Conservation (phyloP, 768 basidiomycete genomes). For the Hydnomerulius pinastri region DNA sequence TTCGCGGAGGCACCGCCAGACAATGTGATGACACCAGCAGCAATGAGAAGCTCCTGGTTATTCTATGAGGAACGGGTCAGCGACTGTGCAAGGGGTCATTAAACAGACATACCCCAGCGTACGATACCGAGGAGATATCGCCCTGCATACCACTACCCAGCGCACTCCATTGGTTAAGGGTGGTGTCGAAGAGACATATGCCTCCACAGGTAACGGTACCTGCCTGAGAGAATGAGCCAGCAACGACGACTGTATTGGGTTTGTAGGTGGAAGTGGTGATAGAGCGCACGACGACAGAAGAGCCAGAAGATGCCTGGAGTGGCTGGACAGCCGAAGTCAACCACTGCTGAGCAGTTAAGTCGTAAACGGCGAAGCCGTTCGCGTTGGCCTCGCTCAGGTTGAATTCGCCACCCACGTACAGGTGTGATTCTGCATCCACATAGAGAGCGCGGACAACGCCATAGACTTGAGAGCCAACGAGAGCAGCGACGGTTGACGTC, state of each 20-base stretch:
- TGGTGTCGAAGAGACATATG: slow-evolving; percentile 75
- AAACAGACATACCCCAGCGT: slow-evolving; percentile 67
- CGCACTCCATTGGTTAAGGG: slow-evolving; percentile 72
- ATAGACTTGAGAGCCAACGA: slow-evolving; percentile 62
- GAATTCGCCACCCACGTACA: slow-evolving; percentile 89
- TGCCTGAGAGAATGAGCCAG: slow-evolving; percentile 83
- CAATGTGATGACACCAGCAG: slow-evolving; percentile 77
- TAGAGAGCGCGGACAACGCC: slow-evolving; percentile 79
- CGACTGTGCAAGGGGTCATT: background rate
- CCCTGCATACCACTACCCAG: slow-evolving; percentile 84
- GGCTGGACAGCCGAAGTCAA: slow-evolving; percentile 56
- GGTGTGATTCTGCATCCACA: slow-evolving; percentile 58
- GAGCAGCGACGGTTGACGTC: slow-evolving; percentile 48
- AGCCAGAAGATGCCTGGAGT: slow-evolving; percentile 56
- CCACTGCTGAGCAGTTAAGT: slow-evolving; percentile 69
- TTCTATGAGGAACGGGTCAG: slow-evolving; percentile 40
- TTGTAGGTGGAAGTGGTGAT: slow-evolving; percentile 64
- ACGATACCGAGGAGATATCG: slow-evolving; percentile 74
- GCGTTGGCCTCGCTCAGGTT: slow-evolving; percentile 54
- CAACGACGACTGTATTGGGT: slow-evolving; percentile 69
- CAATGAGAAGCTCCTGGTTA: slow-evolving; percentile 70
- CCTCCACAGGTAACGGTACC: slow-evolving; percentile 74
- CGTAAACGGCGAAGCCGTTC: slow-evolving; percentile 79
- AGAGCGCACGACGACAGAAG: slow-evolving; percentile 66
- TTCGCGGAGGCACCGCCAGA: slow-evolving; percentile 64